A percentile compares a stretch with the other conserved stretches of the same genome.
Evolutionary conservation across 768 basidiomycete species (phyloP).

Genomic region (Hericium rajendrae): DNA sequence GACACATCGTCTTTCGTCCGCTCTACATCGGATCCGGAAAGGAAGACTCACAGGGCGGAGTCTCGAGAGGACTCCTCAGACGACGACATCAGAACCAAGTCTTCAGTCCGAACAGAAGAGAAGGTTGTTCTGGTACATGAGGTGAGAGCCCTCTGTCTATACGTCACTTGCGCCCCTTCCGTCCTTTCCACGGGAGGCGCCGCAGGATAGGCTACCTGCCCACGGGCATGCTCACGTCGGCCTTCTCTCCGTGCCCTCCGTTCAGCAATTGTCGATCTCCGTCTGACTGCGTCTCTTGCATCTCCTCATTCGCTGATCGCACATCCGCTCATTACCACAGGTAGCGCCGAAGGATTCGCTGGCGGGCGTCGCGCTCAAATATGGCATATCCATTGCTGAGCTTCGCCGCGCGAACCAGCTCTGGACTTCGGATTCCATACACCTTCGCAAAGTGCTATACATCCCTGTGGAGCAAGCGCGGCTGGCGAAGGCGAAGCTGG

Average conservation of each 20-base stretch:
- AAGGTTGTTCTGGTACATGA: slow-evolving; percentile 52
- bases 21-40: not conserved
- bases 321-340: slow-evolving; percentile 20
- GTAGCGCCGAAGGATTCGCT: slow-evolving; percentile 69
- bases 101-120: slow-evolving; percentile 23
- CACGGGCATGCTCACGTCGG: not conserved
- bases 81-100: not conserved
- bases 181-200: not conserved
- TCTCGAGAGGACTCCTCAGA: no score
- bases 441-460: slow-evolving; percentile 73
- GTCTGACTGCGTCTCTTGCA: not conserved
- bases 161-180: not conserved
- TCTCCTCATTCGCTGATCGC: not conserved
- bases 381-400: slow-evolving; percentile 75
- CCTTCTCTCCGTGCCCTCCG: not conserved
- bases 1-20: not conserved
- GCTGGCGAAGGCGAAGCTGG: slow-evolving; percentile 29
- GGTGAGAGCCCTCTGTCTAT: slow-evolving; percentile 25
- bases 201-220: not conserved
- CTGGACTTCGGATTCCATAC: slow-evolving; percentile 89
- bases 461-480: slow-evolving; percentile 62
- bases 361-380: slow-evolving; percentile 80
- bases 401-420: slow-evolving; percentile 85
- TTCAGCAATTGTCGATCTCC: not conserved
- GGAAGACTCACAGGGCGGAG: not conserved